Evolutionary conservation across 108 stramenopile species (phyloP).

Genomic region (Skeletonema menzelii): DNA sequence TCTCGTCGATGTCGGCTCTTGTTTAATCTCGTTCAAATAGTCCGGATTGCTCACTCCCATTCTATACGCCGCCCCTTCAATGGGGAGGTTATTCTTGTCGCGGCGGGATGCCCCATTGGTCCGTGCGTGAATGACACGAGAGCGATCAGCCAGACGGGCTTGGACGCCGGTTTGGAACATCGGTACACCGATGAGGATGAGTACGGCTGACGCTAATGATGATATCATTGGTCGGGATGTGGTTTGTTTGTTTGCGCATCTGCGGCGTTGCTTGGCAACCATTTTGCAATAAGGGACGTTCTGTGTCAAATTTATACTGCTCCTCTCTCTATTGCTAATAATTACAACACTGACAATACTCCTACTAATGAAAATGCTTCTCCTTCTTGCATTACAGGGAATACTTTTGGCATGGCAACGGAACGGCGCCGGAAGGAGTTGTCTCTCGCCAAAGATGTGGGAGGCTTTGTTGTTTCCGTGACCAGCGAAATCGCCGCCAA

Average conservation of each 20-base stretch:
- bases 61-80: conserved; percentile 43
- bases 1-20: conserved; percentile 1
- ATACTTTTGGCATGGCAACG: no score
- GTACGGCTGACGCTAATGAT: not conserved
- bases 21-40: not conserved
- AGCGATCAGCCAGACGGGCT: conserved; percentile 81
- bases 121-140: conserved; percentile 71
- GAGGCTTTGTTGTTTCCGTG: no score
- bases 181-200: not conserved
- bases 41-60: conserved; percentile 4
- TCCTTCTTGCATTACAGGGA: no score
- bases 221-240: not conserved
- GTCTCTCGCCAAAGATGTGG: no score
- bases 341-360: no score
- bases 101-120: conserved; percentile 22
- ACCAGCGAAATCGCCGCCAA: no score
- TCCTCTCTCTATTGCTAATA: not conserved
- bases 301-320: not conserved
- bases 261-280: not conserved
- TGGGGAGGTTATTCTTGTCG: conserved; percentile 31
- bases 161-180: not conserved
- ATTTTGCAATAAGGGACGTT: not conserved
- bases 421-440: no score
- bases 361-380: no score
- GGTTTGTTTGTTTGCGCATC: not conserved